These are phyloP conservation scores for Mortierella polycephala DNA, from an alignment of 371 early-diverging fungal genomes.

Conservation along the genomic window DNA sequence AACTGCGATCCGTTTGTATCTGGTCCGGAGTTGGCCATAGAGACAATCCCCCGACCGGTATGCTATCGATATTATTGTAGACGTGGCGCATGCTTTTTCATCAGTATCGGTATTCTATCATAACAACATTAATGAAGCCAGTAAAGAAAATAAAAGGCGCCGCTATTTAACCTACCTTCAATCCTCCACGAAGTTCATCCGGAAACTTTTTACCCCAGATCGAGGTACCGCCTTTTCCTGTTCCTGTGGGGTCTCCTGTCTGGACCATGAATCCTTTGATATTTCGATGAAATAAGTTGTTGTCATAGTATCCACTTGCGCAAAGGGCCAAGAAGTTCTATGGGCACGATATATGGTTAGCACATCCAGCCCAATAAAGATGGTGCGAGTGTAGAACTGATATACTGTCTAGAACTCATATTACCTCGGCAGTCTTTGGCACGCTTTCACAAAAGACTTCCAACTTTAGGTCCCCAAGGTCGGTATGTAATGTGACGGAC, in stretches of 20 bases:
- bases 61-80: constrained; percentile 63
- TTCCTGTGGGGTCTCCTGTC: constrained; percentile 92
- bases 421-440: constrained; percentile 86
- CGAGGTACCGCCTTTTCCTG: constrained; percentile 89
- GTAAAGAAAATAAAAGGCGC: not conserved
- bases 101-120: too few species aligned
- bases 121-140: not conserved
- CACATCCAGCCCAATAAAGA: not conserved
- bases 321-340: constrained; percentile 96
- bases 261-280: constrained; percentile 94
- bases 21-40: constrained; percentile 96
- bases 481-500: constrained; percentile 89
- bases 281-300: constrained; percentile 86
- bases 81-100: too few species aligned
- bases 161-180: constrained; percentile 67
- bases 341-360: not conserved
- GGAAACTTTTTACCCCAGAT: constrained; percentile 89
- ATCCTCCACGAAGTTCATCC: constrained; percentile 87
- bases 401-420: not conserved
- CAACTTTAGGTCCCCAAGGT: constrained; percentile 92
- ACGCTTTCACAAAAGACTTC: constrained; percentile 86
- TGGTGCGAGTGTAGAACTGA: too few species aligned
- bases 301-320: constrained; percentile 93
- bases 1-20: constrained; percentile 94
- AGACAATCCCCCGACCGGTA: constrained; percentile 86